Conservation (phyloP, 495 filamentous ascomycete genomes). For the Oidiodendron maius region DNA sequence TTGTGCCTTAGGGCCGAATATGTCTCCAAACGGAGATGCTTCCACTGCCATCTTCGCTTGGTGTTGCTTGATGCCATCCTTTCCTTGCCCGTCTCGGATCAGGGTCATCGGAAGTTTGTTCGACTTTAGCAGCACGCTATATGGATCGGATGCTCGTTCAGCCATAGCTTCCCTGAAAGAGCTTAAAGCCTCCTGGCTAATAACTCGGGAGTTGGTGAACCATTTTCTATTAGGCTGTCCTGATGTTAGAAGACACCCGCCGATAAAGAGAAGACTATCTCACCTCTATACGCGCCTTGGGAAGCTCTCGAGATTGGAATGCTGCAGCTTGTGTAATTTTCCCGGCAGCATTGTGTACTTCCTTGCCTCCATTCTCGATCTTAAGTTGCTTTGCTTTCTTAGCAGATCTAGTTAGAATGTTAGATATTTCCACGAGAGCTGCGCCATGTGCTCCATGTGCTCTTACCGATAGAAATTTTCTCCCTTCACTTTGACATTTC, state of each 20-base stretch:
- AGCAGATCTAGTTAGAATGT: slow-evolving; percentile 48
- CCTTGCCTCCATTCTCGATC: slow-evolving; percentile 78
- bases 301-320: slow-evolving; percentile 72
- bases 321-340: slow-evolving; percentile 73
- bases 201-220: slow-evolving; percentile 55
- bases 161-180: slow-evolving; percentile 91
- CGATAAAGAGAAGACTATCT: not conserved
- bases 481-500: slow-evolving; percentile 86
- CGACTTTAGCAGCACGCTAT: slow-evolving; percentile 83
- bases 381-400: slow-evolving; percentile 85
- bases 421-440: slow-evolving; percentile 4
- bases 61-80: slow-evolving; percentile 86
- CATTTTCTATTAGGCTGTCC: slow-evolving; percentile 78
- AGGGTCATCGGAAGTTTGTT: slow-evolving; percentile 90
- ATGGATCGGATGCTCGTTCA: slow-evolving; percentile 83
- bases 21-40: slow-evolving; percentile 75
- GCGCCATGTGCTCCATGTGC: not conserved
- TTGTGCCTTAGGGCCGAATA: slow-evolving; percentile 90
- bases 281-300: slow-evolving; percentile 74
- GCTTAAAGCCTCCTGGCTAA: slow-evolving; percentile 61
- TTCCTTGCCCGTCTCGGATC: slow-evolving; percentile 57
- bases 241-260: no score
- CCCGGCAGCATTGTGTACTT: slow-evolving; percentile 68
- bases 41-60: slow-evolving; percentile 92
- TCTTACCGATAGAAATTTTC: slow-evolving; percentile 86